Base-by-base conservation (phyloP, 1,284 basidiomycete genomes). In the Golubevia sp. region DNA sequence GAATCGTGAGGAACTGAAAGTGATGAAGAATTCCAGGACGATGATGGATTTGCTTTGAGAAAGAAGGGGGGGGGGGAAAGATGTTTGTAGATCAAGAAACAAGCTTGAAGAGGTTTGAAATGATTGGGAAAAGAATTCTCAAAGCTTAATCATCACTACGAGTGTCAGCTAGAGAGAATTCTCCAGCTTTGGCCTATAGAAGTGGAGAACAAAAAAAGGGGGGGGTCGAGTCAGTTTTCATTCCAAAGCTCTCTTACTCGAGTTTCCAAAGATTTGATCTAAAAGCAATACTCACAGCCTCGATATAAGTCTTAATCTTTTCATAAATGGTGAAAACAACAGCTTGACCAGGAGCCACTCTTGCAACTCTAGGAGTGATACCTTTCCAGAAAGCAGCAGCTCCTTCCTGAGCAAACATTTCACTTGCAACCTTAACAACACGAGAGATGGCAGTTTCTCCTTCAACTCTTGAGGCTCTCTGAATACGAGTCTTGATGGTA, bases 341-440 rank as follows among this genome's bases (percentile, higher is more conserved):
- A 0, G 86, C 86, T 77, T 87, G 86, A 59, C 94, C 94, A 8
- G 97, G 96, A 1, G 97, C 97, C 55, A 99, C 96, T 73, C 97
- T 90, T 70, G 97, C 87, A 49, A 99, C 94, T 61, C 97, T 89
- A 51, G 97, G 96, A 1, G 95, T 98, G 84, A 99, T 98, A 57
- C 96, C 84, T 69, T 84, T 83, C 77, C 80, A 97, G 85, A 98
- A 97, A 61, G 94, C 94, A 58, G 86, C 86, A 20, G 91, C 86
- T 38, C 95, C 96, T 85, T 99, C 97, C 79, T 90, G 88, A 66
- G 88, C 89, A 90, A 94, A 98, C 94, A 99, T 97, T 62, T 96
- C 94, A 23, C 85, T 84, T 38, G 93, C 90, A 67, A 99, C 96
- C 55, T 88, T 88, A 20, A 88, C 84, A 76, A 99, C 91, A 21